These are phyloP conservation scores for Ganoderma multipileum DNA, from an alignment of 1,284 basidiomycete genomes.

Conservation along the genomic window DNA sequence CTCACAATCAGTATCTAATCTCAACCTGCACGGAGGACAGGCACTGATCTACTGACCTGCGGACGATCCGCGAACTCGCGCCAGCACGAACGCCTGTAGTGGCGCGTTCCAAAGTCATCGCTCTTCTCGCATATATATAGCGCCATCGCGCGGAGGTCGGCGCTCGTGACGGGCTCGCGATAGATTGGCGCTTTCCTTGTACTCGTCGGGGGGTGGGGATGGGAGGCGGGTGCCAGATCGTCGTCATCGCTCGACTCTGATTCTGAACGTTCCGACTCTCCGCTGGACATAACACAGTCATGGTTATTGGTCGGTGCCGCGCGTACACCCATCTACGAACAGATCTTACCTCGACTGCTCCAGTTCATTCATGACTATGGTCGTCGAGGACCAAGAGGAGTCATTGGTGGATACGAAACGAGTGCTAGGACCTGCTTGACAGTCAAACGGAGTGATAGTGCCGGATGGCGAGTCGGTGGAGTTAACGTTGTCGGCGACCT, in stretches of 20 bases:
- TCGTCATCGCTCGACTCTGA: neutral
- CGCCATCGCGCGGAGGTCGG: slow-evolving; percentile 1
- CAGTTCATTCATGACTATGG: neutral
- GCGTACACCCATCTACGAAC: neutral
- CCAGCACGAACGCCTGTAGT: neutral
- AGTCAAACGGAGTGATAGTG: no score
- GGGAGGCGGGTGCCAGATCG: neutral
- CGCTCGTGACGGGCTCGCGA: neutral
- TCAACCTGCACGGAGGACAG: no score
- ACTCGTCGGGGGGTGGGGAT: neutral
- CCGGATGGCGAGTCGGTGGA: neutral
- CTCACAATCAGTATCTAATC: neutral
- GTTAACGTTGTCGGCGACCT: neutral
- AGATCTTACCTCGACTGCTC: neutral
- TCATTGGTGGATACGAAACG: neutral
- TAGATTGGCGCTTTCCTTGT: neutral
- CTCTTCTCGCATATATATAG: neutral
- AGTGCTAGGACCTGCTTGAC: neutral
- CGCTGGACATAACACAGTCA: neutral
- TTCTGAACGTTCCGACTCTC: neutral
- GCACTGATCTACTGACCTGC: neutral
- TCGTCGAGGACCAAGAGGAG: neutral
- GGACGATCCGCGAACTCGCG: neutral
- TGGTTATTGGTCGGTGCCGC: neutral
- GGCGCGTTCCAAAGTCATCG: neutral